Base-by-base conservation (phyloP, 2,329 filamentous ascomycete genomes). In the Aspergillus fijiensis region DNA sequence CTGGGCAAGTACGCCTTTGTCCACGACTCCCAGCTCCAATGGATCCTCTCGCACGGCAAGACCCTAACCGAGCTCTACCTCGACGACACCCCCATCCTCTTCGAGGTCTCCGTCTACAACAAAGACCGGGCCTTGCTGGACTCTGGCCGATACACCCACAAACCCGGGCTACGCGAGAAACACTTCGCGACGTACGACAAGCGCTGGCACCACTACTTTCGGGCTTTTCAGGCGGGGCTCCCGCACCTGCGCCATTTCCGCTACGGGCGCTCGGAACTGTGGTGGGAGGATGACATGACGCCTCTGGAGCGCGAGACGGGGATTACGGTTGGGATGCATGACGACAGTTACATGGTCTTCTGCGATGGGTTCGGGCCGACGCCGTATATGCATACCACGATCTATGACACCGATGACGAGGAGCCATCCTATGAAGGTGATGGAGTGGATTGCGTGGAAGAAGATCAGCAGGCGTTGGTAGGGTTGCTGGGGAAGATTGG, bases 11-110 rank as follows among this genome's bases (percentile, higher is more conserved):
- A 75, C 21, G 70, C 74, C 3, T 81, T 84, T 51, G 72, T 72
- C 4, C 73, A 81, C 35, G 74, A 81, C 21, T 77, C 75, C 71
- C 80, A 83, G 56, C 65, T 82, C 0, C 76, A 78, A 10, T 83
- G 80, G 80, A 75, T 84, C 4, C 59, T 77, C 0, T 73, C 72
- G 0, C 70, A 82, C 3, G 70, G 65, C 4, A 12, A 60, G 0
- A 79, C 78, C 0, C 69, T 83, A 0, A 62, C 75, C 14, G 72
- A 78, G 47, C 65, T 83, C 0, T 74, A 78, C 12, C 68, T 83
- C 0, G 79, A 81, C 48, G 69, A 79, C 56, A 82, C 80, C 55
- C 70, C 74, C 0, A 78, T 80, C 23, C 47, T 70, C 23, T 62
- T 42, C 33, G 60, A 62, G 33, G 58, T 65, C 3, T 49, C 42